phyloP scores from a whole-genome alignment of 352 stramenopile species.

The Plasmopara muralis region DNA sequence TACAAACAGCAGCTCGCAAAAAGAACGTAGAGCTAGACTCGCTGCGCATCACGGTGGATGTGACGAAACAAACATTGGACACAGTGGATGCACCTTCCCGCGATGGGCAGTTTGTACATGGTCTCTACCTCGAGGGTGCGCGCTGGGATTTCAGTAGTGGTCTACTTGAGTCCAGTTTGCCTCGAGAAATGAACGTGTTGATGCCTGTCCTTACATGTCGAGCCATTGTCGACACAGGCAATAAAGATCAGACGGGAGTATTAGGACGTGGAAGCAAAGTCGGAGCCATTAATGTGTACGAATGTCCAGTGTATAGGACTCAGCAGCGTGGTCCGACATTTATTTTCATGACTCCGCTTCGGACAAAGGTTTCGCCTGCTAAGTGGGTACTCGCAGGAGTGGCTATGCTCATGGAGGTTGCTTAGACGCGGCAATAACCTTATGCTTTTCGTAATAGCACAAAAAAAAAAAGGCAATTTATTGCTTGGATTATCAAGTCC shows the following conservation, averaged over 20 bases:
- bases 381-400: constrained; percentile 90
- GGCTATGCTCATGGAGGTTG: constrained; percentile 86
- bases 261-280: constrained; percentile 12
- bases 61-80: constrained; percentile 85
- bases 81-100: constrained; percentile 73
- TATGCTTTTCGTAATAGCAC: not conserved
- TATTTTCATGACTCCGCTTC: constrained; percentile 82
- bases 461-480: too few relatives aligned
- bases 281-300: constrained; percentile 40
- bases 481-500: too few relatives aligned
- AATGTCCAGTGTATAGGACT: constrained; percentile 89
- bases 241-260: constrained; percentile 28
- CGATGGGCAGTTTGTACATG: constrained; percentile 88
- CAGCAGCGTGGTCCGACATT: constrained; percentile 86
- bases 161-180: constrained; percentile 70
- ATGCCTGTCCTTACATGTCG: constrained; percentile 91
- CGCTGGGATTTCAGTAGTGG: constrained; percentile 79
- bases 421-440: constrained; percentile 19
- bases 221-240: constrained; percentile 41
- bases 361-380: constrained; percentile 77
- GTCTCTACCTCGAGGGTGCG: constrained; percentile 86
- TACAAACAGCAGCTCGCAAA: constrained; percentile 70
- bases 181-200: constrained; percentile 87
- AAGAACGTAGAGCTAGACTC: constrained; percentile 81
- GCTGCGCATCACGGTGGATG: constrained; percentile 65